These are phyloP conservation scores for Holtermannia corniformis DNA, from an alignment of 768 basidiomycete species.

Conservation along the genomic window DNA sequence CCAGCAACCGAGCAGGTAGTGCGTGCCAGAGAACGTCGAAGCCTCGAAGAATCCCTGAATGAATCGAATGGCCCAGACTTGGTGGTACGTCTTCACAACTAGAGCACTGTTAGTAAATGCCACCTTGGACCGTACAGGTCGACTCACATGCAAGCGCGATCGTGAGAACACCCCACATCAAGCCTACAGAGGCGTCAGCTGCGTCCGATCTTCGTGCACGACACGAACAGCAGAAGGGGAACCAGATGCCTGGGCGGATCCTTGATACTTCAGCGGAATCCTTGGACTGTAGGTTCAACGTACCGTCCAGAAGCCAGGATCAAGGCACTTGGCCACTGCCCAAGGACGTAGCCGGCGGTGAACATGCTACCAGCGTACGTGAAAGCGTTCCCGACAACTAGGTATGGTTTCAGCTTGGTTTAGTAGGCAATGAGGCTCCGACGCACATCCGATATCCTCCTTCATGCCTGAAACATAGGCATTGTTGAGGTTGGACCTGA, in stretches of 20 bases:
- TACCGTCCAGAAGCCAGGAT: slow-evolving; percentile 10
- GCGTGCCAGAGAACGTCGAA: slow-evolving; percentile 64
- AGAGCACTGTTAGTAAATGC: not conserved
- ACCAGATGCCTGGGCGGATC: slow-evolving; percentile 56
- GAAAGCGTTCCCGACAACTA: not conserved
- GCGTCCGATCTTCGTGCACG: not conserved
- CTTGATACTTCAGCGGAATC: slow-evolving; percentile 5
- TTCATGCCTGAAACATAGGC: slow-evolving; percentile 74
- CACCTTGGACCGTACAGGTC: not conserved
- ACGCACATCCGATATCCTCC: slow-evolving; percentile 59
- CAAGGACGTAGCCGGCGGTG: slow-evolving; percentile 65
- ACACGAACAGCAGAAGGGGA: slow-evolving; percentile 47
- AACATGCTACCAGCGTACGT: slow-evolving; percentile 54
- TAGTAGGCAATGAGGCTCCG: slow-evolving; percentile 2
- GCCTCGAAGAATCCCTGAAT: slow-evolving; percentile 64
- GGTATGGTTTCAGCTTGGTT: slow-evolving; percentile 47
- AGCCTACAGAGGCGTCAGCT: too few species aligned
- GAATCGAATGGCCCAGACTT: slow-evolving; percentile 59
- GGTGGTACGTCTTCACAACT: slow-evolving; percentile 16
- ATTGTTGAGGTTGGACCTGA: slow-evolving; percentile 47
- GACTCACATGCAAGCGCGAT: slow-evolving; percentile 15
- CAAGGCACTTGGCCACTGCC: slow-evolving; percentile 26
- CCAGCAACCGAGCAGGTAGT: slow-evolving; percentile 66
- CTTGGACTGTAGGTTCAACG: slow-evolving; percentile 43
- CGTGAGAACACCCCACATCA: slow-evolving; percentile 11